These are phyloP conservation scores for Tephrocybe sp. DNA, from an alignment of 768 basidiomycete species.

Conservation along the genomic window DNA sequence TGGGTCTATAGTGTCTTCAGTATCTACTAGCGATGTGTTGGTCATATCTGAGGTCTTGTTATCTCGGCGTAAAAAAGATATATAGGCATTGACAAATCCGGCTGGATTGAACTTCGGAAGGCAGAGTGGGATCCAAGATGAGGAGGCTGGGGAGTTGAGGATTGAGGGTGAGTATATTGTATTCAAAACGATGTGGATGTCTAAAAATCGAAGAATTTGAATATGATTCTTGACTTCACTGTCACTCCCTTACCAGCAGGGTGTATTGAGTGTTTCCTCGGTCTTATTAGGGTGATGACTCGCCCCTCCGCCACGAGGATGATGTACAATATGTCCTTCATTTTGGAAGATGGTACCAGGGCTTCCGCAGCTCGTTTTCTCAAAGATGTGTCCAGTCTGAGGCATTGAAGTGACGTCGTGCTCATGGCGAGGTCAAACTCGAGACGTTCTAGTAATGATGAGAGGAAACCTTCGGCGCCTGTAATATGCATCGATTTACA, in stretches of 20 bases:
- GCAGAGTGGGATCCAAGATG: slow-evolving; percentile 94
- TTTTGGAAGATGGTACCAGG: slow-evolving; percentile 76
- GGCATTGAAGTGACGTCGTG: slow-evolving; percentile 76
- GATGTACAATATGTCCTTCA: slow-evolving; percentile 92
- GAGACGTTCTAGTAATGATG: slow-evolving; percentile 64
- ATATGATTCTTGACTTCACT: neutral
- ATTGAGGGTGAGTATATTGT: slow-evolving; percentile 84
- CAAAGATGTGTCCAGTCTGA: slow-evolving; percentile 67
- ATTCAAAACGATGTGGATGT: slow-evolving; percentile 90
- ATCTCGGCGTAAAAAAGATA: slow-evolving; percentile 63
- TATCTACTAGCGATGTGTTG: slow-evolving; percentile 6
- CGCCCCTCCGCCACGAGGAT: slow-evolving; percentile 76
- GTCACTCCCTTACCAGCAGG: slow-evolving; percentile 61
- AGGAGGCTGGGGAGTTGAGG: slow-evolving; percentile 70
- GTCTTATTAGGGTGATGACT: slow-evolving; percentile 84
- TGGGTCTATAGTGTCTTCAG: neutral
- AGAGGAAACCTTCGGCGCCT: slow-evolving; percentile 84
- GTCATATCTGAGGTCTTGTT: slow-evolving; percentile 21
- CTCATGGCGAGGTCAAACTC: slow-evolving; percentile 82
- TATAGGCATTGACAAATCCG: slow-evolving; percentile 89
- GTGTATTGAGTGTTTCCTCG: slow-evolving; percentile 92
- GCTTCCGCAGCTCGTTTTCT: slow-evolving; percentile 77
- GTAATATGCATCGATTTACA: neutral
- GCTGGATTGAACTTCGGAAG: slow-evolving; percentile 90
- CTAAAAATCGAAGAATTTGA: slow-evolving; percentile 34